Conservation (phyloP, 1,284 basidiomycete species). For the Ustilago bromivora region DNA sequence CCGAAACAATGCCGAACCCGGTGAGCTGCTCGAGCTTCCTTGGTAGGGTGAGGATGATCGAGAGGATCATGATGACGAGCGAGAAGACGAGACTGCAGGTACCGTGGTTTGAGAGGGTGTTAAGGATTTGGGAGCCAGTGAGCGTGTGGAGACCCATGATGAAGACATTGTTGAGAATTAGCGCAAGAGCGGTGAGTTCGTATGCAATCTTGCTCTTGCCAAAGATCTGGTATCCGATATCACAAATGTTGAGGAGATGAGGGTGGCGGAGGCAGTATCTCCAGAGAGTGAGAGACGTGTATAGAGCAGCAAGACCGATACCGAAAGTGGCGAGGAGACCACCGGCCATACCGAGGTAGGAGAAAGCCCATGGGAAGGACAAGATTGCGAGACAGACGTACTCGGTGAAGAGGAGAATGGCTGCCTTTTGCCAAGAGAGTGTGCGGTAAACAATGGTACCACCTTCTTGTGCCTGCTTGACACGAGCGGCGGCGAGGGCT, state of each 20-base stretch:
- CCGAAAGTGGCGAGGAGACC: slow-evolving; percentile 60
- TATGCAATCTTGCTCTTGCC: slow-evolving; percentile 73
- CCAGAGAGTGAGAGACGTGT: slow-evolving; percentile 71
- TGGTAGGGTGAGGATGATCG: slow-evolving; percentile 57
- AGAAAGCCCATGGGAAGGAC: slow-evolving; percentile 59
- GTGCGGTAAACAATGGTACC: slow-evolving; percentile 56
- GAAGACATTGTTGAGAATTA: slow-evolving; percentile 64
- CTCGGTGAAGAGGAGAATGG: slow-evolving; percentile 59
- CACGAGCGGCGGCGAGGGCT: slow-evolving; percentile 15
- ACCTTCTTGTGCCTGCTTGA: slow-evolving; percentile 49
- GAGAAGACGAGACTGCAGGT: slow-evolving; percentile 75
- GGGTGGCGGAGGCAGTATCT: slow-evolving; percentile 76
- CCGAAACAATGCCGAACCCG: slow-evolving; percentile 59
- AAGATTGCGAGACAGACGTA: slow-evolving; percentile 66
- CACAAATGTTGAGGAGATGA: slow-evolving; percentile 74
- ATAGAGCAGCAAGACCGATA: slow-evolving; percentile 57
- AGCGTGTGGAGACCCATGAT: slow-evolving; percentile 62
- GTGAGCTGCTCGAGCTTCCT: slow-evolving; percentile 63
- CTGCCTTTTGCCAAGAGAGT: slow-evolving; percentile 60
- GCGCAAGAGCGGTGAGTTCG: slow-evolving; percentile 68
- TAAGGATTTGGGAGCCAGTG: slow-evolving; percentile 72
- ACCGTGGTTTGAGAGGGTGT: slow-evolving; percentile 75
- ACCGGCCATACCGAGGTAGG: slow-evolving; percentile 62
- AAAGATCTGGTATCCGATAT: slow-evolving; percentile 75
- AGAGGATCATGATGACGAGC: slow-evolving; percentile 65